Base-by-base conservation (phyloP, 129 eudicot genomes). In the Smallanthus sonchifolius region DNA sequence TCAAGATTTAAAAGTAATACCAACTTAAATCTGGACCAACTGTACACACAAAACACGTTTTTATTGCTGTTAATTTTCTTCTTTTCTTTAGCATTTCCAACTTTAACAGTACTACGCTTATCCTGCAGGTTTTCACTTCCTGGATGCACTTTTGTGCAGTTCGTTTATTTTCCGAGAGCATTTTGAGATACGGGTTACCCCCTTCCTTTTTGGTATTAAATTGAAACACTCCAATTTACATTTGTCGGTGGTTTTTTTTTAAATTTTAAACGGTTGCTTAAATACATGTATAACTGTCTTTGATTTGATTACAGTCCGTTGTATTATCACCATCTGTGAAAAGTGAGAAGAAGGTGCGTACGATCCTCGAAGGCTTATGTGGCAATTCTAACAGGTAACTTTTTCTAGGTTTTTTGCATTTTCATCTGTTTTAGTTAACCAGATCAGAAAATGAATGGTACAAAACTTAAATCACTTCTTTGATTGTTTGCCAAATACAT, bases 61-160 rank as follows among this genome's bases (percentile, higher is more conserved):
- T 6, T 10, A 34, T 51, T 30, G 15, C 34, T 44, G 10, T 20
- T 54, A 9, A 10, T 9, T 74, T 24, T 38, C 47, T 10, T 16
- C 32, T 48, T n/a, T 0, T 76, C 34, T 37, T 4, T 61, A 30
- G 37, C 24, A n/a, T 28, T 7, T 36, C 34, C 51, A 7, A 39
- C 15, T 32, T 71, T 17, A 14, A 6, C 39, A 10, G 40, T 48
- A 42, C 57, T 38, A 16, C 56, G 51, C 30, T 5, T n/a, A 32
- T 69, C 69, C 45, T 83, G 75, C 93, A 90, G 98, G 98, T 90
- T 70, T 94, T 91, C 78, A 88, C 87, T 83, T 89, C 97, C 56
- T 94, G 98, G 98, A 94, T 94, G 97, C 97, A 90, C 77, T 93
- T 93, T 82, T 93, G 97, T 86, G 98, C 96, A 72, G 91, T 93